Evolutionary conservation across 345 rosid genomes (phyloP), one percentile per base, ranked within the genome.

Genomic region (Cardamine resedifolia): DNA sequence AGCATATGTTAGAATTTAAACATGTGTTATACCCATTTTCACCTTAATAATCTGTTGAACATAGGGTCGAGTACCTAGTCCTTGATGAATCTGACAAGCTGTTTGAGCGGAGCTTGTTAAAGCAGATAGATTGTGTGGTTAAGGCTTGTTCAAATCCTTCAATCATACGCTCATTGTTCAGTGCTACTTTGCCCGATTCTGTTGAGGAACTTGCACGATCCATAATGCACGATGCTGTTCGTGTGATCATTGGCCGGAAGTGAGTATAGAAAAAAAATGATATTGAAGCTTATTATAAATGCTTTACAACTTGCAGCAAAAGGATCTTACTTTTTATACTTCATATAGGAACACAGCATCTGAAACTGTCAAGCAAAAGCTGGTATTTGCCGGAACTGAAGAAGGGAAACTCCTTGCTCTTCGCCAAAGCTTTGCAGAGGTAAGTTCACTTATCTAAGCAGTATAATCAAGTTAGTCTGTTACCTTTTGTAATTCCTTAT

Each of bases 61-160:
- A 10, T 83, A 95, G 97, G 91, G 97, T 90, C 12, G 93, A 95
- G 78, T 90, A 81, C 78, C 96, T 95, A 59, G 96, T 95, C 78
- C 85, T 95, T 57, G 99, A 95, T 82, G 99, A 95, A 83, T 88
- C 97, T 26, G 99, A 91, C 81, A 95, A 95, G 83, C 84, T 95
- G n/a, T 95, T 95, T 72, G 97, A 95, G 82, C 88, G 81, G 61
- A 89, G 93, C 81, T 76, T 95, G 74, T 66, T 95, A 53, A 86
- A 88, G 85, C 93, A 95, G 84, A 91, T 90, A 10, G 99, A 95
- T 81, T 79, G 77, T 68, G 95, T 95, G 74, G 96, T 91, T 10
- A 88, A 91, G 82, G 93, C 96, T 45, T 91, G 99, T 71, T 85
- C 97, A 15, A 91, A 95, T 67, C 97, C 97, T 69, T 85, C 91